Conservation (phyloP, 805 yeast genomes). For the Kazachstania africana region DNA sequence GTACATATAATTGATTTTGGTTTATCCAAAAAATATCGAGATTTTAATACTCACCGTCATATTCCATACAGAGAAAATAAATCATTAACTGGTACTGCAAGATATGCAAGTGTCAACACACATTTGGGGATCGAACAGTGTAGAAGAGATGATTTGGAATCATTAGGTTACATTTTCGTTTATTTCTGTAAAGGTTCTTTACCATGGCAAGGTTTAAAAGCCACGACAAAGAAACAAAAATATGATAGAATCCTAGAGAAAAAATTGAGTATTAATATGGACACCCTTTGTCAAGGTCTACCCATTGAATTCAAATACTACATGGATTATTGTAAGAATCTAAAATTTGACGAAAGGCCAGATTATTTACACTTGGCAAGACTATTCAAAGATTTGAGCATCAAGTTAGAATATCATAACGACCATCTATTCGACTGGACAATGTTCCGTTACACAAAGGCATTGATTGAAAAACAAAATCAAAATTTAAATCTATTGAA, state of each 20-base stretch:
- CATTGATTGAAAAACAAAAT: slow-evolving; percentile 25
- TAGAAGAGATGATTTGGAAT: slow-evolving; percentile 92
- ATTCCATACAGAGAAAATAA: slow-evolving; percentile 96
- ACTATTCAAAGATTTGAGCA: slow-evolving; percentile 79
- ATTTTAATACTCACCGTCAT: slow-evolving; percentile 88
- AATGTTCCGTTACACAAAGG: slow-evolving; percentile 33
- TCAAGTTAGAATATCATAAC: slow-evolving; percentile 81
- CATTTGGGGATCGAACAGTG: slow-evolving; percentile 95
- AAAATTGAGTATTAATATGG: slow-evolving; percentile 84
- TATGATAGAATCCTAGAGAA: slow-evolving; percentile 95
- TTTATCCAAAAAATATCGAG: slow-evolving; percentile 86
- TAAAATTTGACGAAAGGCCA: slow-evolving; percentile 94
- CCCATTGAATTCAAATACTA: slow-evolving; percentile 87
- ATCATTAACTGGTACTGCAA: slow-evolving; percentile 96
- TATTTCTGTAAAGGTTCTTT: slow-evolving; percentile 92
- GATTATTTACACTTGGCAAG: slow-evolving; percentile 86
- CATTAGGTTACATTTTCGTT: slow-evolving; percentile 86
- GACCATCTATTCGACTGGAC: slow-evolving; percentile 99
- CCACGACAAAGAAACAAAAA: slow-evolving; percentile 95
- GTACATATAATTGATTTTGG: slow-evolving; percentile 94
- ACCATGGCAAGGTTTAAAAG: slow-evolving; percentile 98
- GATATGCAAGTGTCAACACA: slow-evolving; percentile 92
- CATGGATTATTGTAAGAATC: slow-evolving; percentile 78
- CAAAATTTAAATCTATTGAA: slow-evolving; percentile 3
- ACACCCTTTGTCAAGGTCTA: slow-evolving; percentile 82